Percentiles rank a stretch among this genome's conserved stretches.
These are phyloP conservation scores for Gossypium stocksii DNA, from an alignment of 345 rosid genomes.

Conservation along the genomic window DNA sequence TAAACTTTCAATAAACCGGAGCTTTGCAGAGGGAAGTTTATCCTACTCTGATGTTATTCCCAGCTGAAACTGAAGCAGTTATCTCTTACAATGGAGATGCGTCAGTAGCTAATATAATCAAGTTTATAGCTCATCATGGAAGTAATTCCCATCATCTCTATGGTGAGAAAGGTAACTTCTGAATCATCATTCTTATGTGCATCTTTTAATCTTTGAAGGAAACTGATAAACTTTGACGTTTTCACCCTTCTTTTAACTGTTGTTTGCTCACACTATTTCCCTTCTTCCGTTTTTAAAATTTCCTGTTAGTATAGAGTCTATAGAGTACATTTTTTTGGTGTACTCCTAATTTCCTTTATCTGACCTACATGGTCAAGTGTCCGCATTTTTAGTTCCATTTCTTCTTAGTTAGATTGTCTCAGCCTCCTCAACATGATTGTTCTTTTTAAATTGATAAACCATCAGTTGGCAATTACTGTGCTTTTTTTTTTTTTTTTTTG, in stretches of 20 bases:
- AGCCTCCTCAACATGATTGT: neutral
- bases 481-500: too few species aligned
- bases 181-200: neutral
- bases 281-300: neutral
- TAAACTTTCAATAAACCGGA: slow-evolving; percentile 11
- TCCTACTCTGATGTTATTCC: slow-evolving; percentile 79
- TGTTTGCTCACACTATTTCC: neutral
- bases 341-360: neutral
- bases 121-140: slow-evolving; percentile 65
- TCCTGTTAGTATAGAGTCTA: neutral
- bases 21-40: slow-evolving; percentile 71
- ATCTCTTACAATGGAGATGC: slow-evolving; percentile 62
- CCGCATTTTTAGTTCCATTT: neutral
- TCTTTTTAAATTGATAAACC: neutral
- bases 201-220: neutral
- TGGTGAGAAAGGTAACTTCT: slow-evolving; percentile 48
- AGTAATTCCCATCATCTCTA: slow-evolving; percentile 48
- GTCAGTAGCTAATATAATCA: slow-evolving; percentile 57
- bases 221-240: slow-evolving; percentile 1
- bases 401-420: neutral
- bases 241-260: neutral
- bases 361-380: neutral
- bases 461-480: neutral
- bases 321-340: neutral
- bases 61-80: slow-evolving; percentile 56